Base-by-base conservation (phyloP, 371 early-diverging fungal genomes). In the Massospora cicadina region DNA sequence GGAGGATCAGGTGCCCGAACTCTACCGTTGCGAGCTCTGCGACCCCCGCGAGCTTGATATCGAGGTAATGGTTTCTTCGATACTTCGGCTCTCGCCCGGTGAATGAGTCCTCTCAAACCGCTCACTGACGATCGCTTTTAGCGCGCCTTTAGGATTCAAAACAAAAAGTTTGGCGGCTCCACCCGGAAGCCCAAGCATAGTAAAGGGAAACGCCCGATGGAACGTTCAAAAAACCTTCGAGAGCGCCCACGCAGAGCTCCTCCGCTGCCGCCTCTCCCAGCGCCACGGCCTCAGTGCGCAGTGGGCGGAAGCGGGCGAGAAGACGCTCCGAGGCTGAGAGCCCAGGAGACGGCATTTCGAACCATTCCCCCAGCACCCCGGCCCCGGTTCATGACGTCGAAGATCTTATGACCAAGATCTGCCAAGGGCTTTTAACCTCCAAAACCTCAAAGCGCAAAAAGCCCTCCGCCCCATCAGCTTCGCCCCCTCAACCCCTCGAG, bases 1-100 rank as follows among this genome's bases (percentile, higher is more conserved):
- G 43, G 77, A 82, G 63, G 75, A 78, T 62, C 77, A 76, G 60
- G 81, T 89, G 26, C 94, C 95, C 2, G 91, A 91, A 56, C 74
- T 78, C 55, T 95, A 91, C 68, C 74, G 85, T 10, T 95, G 95
- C 66, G 92, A 93, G 62, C 69, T 72, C 59, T 95, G 95, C 73
- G 67, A 77, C 26, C 86, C 89, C 13, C 72, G 81, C 7, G 60
- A 76, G 32, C 54, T 79, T 31, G 79, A 81, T 69, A 67, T 69
- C 32, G 74, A 71, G 68, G 71, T 65, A 68, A 62, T 23, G n/a
- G n/a, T n/a, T n/a, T n/a, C n/a, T n/a, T n/a, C n/a, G n/a, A n/a
- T n/a, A n/a, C n/a, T n/a, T n/a, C n/a, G n/a, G n/a, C n/a, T n/a
- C n/a, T n/a, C n/a, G n/a, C n/a, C n/a, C n/a, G n/a, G n/a, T n/a